Evolutionary conservation across 108 stramenopile genomes (phyloP).

Genomic region (Nitzschia palea): DNA sequence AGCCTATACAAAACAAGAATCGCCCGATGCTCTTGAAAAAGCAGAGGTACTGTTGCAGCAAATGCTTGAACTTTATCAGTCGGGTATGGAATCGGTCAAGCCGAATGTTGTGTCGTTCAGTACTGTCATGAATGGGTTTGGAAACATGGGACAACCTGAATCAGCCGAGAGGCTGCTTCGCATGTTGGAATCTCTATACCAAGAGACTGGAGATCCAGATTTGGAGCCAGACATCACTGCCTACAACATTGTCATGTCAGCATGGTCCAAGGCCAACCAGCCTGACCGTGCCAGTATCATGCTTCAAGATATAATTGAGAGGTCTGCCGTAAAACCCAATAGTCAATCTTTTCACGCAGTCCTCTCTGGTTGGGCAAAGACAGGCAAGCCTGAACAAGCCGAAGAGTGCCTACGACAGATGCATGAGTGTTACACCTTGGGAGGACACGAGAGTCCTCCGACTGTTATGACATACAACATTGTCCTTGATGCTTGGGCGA

Average conservation of each 20-base stretch:
- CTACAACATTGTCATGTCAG: constrained; percentile 49
- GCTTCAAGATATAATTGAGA: constrained; percentile 24
- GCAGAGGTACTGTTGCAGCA: constrained; percentile 47
- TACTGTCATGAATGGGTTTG: constrained; percentile 54
- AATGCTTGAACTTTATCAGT: constrained; percentile 46
- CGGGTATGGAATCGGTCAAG: constrained; percentile 46
- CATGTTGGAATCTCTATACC: constrained; percentile 22
- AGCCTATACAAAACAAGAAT: constrained; percentile 35
- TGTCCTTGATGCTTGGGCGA: constrained; percentile 33
- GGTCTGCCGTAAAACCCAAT: constrained; percentile 5
- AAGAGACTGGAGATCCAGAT: constrained; percentile 23
- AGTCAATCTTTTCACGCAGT: constrained; percentile 33
- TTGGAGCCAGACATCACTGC: constrained; percentile 44
- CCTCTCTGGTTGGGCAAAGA: constrained; percentile 40
- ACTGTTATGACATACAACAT: constrained; percentile 33
- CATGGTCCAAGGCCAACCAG: constrained; percentile 45
- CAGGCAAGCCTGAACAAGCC: constrained; percentile 31
- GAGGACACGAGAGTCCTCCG: constrained; percentile 22
- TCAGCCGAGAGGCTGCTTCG: constrained; percentile 38
- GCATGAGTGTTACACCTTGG: constrained; percentile 23
- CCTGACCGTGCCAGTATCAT: constrained; percentile 43
- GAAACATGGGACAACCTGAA: constrained; percentile 35
- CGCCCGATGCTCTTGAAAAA: constrained; percentile 24
- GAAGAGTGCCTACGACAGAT: constrained; percentile 32
- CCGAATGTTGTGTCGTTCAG: constrained; percentile 51